These are phyloP conservation scores for Trichomonascaceae sp. DNA, from an alignment of 1,139 yeast genomes.

Conservation along the genomic window DNA sequence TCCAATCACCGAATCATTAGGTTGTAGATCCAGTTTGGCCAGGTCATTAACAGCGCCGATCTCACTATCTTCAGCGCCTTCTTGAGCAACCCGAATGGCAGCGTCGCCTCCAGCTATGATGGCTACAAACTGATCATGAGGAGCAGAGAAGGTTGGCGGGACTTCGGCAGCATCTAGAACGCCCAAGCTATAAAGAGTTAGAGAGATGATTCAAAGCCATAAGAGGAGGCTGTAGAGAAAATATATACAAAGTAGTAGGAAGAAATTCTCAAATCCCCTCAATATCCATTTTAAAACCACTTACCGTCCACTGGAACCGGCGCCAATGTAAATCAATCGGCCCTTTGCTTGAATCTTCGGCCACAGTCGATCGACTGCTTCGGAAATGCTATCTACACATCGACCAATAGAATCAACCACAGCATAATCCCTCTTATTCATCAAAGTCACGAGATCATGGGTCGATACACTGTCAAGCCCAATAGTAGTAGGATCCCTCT, in stretches of 20 bases:
- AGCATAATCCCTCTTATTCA: conserved; percentile 24
- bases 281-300: not conserved
- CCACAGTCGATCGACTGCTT: conserved; percentile 25
- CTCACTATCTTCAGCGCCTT: conserved; percentile 28
- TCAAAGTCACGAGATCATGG: conserved; percentile 20
- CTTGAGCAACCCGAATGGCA: conserved; percentile 29
- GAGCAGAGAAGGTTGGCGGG: conserved; percentile 31
- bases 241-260: too few species aligned
- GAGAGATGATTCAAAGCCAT: not conserved
- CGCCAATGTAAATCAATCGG: conserved; percentile 28
- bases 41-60: conserved; percentile 17
- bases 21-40: conserved; percentile 15
- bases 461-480: conserved; percentile 21
- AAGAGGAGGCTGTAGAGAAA: too few species aligned
- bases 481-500: conserved; percentile 20
- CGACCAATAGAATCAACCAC: conserved; percentile 21
- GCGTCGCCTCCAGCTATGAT: conserved; percentile 31
- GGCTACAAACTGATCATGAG: conserved; percentile 28
- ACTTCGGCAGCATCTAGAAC: conserved; percentile 30
- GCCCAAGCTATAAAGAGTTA: conserved; percentile 15
- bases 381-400: conserved; percentile 20
- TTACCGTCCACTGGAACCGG: conserved; percentile 30
- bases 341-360: conserved; percentile 27
- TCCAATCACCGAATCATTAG: conserved; percentile 25
- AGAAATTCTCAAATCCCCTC: too few species aligned